Base-by-base conservation (phyloP, 2,329 filamentous ascomycete species). In the Arthrobotrys pseudoclavata region DNA sequence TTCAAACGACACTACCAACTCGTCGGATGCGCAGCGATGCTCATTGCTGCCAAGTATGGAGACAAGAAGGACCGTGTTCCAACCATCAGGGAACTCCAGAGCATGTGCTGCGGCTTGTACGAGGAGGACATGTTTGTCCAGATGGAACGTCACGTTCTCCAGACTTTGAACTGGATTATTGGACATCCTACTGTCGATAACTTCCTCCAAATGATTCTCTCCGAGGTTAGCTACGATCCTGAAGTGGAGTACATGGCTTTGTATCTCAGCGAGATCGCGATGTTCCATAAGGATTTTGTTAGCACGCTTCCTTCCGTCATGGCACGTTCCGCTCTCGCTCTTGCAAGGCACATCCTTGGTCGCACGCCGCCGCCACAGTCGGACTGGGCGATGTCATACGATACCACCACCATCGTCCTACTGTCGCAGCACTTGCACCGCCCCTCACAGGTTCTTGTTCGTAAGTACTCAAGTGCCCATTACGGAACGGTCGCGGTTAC, bases 81-180 rank as follows among this genome's bases (percentile, higher is more conserved):
- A 3, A 96, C 96, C 80, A 96, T 99, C 83, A 91, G 93, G 83
- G 96, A 99, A 84, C 87, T 99, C 80, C 97, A 97, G 88, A 96
- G 95, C 81, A 98, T 99, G 96, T 99, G 96, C 88, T 98, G 96
- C 85, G 94, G 92, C 42, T 88, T 98, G 45, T 99, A 99, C 85
- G 96, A 99, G 82, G 94, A 97, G 61, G 95, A 97, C 86, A 99
- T 99, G 96, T 99, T 99, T 86, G 95, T 94, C 10, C 96, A 99
- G 85, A 99, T 99, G 96, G 96, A 99, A 86, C 98, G 96, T 94
- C 96, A 99, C 84, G 95, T 99, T 42, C 88, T 99, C 81, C 96
- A 97, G 85, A 99, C 96, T 0, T 89, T 99, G 76, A 93, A 96
- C 84, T 99, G 96, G 96, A 90, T 91, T 80, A 92, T 99, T 81